Conservation (phyloP, 75 land plant species). For the Isoetes taiwanensis region DNA sequence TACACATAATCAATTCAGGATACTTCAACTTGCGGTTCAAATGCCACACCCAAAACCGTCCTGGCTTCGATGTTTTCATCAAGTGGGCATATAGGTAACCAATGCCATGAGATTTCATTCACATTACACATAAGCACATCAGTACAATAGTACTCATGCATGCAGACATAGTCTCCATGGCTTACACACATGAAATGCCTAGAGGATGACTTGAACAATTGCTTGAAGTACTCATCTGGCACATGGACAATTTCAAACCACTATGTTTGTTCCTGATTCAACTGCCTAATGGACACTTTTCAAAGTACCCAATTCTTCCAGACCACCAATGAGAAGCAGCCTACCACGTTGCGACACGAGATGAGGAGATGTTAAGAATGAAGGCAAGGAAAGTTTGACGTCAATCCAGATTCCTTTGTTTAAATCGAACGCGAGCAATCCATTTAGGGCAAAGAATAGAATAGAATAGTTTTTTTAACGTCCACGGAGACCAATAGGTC, state of each 20-base stretch:
- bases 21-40: background rate
- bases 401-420: slow-evolving; percentile 23
- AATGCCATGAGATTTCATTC: background rate
- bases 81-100: background rate
- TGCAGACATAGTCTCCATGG: background rate
- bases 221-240: slow-evolving; percentile 33
- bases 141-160: slow-evolving; percentile 1
- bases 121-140: slow-evolving; percentile 1
- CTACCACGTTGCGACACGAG: slow-evolving; percentile 21
- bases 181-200: slow-evolving; percentile 3
- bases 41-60: background rate
- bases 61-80: slow-evolving; percentile 4
- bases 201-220: slow-evolving; percentile 11
- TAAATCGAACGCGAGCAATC: slow-evolving; percentile 26
- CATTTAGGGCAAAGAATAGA: slow-evolving; percentile 22
- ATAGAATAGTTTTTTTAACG: background rate
- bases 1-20: too few relatives aligned
- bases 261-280: slow-evolving; percentile 18
- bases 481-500: background rate
- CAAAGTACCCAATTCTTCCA: slow-evolving; percentile 26
- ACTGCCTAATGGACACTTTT: slow-evolving; percentile 29
- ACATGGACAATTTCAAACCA: slow-evolving; percentile 25
- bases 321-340: slow-evolving; percentile 37
- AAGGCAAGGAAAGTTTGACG: slow-evolving; percentile 20
- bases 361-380: slow-evolving; percentile 24